Conservation (phyloP, 352 stramenopile genomes). For the Lagenidium sp. region DNA sequence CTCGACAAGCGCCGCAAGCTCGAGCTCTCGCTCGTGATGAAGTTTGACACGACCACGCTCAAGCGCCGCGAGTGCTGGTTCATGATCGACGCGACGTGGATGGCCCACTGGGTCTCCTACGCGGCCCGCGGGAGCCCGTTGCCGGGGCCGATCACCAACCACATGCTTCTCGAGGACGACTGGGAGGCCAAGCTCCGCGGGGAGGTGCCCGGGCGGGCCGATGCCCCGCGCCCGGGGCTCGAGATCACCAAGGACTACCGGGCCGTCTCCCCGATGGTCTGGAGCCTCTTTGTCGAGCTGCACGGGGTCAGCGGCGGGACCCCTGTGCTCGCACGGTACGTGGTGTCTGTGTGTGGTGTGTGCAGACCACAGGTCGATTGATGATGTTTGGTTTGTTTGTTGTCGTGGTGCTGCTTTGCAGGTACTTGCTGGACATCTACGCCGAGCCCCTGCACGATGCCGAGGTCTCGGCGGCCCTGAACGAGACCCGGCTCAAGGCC, state of each 20-base stretch:
- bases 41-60: slow-evolving; percentile 38
- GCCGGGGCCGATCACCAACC: slow-evolving; percentile 50
- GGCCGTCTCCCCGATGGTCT: slow-evolving; percentile 70
- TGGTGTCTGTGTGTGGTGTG: background rate
- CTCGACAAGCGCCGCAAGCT: slow-evolving; percentile 35
- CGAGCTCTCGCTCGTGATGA: slow-evolving; percentile 47
- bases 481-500: slow-evolving; percentile 13
- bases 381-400: background rate
- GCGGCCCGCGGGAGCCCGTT: slow-evolving; percentile 28
- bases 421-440: slow-evolving; percentile 18
- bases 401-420: slow-evolving; percentile 1
- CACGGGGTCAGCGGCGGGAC: slow-evolving; percentile 34
- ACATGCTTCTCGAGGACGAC: slow-evolving; percentile 33
- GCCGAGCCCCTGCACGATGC: slow-evolving; percentile 12
- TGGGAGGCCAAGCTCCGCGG: slow-evolving; percentile 27
- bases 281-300: slow-evolving; percentile 50
- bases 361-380: background rate
- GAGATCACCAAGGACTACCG: slow-evolving; percentile 48
- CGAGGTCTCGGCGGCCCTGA: slow-evolving; percentile 10
- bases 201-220: slow-evolving; percentile 18
- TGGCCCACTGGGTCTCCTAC: slow-evolving; percentile 52
- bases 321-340: slow-evolving; percentile 21
- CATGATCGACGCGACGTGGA: slow-evolving; percentile 46
- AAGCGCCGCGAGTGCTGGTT: slow-evolving; percentile 71
- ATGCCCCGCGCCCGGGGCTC: slow-evolving; percentile 29